A percentile compares a stretch with the other conserved stretches of the same genome.
These are phyloP conservation scores for Porpolomopsis calyptriformis DNA, from an alignment of 768 basidiomycete genomes.

Conservation along the genomic window DNA sequence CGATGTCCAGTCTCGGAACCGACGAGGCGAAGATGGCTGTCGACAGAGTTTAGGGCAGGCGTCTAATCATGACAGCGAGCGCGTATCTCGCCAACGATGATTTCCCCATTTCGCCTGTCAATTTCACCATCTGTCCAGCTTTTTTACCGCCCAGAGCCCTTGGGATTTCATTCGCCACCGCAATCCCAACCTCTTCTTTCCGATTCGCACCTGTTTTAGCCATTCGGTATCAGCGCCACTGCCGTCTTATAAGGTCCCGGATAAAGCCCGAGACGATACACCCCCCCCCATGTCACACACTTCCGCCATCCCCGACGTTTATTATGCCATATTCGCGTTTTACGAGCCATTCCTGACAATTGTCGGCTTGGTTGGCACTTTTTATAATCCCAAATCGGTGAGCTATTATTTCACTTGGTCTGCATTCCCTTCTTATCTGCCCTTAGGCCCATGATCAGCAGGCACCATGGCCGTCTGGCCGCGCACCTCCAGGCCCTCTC, in stretches of 20 bases:
- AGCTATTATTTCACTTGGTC: background rate
- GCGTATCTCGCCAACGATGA: too few relatives aligned
- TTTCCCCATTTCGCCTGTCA: too few relatives aligned
- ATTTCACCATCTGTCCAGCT: too few relatives aligned
- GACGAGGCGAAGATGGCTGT: too few relatives aligned
- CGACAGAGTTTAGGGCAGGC: too few relatives aligned
- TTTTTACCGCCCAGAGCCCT: too few relatives aligned
- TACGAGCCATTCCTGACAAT: conserved; percentile 64
- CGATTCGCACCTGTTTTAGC: too few relatives aligned
- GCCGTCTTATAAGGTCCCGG: background rate
- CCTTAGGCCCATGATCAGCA: conserved; percentile 60
- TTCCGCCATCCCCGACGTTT: conserved; percentile 62
- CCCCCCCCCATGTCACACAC: conserved; percentile 28
- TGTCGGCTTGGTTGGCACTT: conserved; percentile 55
- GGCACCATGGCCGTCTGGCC: conserved; percentile 55
- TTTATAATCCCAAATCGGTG: conserved; percentile 50
- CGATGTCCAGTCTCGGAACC: too few relatives aligned
- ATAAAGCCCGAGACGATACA: background rate
- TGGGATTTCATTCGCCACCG: too few relatives aligned
- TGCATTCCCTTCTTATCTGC: conserved; percentile 7
- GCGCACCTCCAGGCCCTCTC: conserved; percentile 37
- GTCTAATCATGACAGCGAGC: too few relatives aligned
- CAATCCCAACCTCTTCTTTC: too few relatives aligned
- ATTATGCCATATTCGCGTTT: conserved; percentile 62
- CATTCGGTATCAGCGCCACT: background rate